Evolutionary conservation across 495 filamentous ascomycete species (phyloP).

Genomic region (Emericellopsis terricola): DNA sequence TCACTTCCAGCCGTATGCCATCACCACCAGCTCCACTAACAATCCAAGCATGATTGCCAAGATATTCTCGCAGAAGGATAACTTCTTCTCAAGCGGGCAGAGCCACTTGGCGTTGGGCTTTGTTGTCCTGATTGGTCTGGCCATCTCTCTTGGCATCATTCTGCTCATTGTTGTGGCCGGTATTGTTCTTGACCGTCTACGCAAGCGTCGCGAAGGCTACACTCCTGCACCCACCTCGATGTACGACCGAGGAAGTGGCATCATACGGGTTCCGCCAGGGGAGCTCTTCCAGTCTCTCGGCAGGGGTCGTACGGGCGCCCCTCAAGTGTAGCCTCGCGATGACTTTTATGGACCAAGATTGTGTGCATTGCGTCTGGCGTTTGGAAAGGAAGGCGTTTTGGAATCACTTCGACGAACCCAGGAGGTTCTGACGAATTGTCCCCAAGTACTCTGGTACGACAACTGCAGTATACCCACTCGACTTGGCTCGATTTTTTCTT

Average conservation of each 20-base stretch:
- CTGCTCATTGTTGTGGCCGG: constrained; percentile 78
- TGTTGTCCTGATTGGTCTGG: constrained; percentile 82
- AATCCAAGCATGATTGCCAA: constrained; percentile 53
- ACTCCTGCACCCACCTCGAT: constrained; percentile 57
- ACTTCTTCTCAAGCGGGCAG: constrained; percentile 34
- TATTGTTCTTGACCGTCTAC: constrained; percentile 64
- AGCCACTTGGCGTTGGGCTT: constrained; percentile 58
- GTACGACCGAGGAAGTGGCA: constrained; percentile 55
- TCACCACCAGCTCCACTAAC: constrained; percentile 47
- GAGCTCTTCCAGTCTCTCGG: constrained; percentile 46
- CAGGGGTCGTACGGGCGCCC: constrained; percentile 18
- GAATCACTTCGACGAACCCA: no score
- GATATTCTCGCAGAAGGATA: constrained; percentile 58
- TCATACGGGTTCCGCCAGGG: constrained; percentile 65
- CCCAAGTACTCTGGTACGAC: no score
- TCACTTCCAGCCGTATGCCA: constrained; percentile 54
- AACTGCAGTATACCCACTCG: no score
- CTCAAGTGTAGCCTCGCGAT: constrained; percentile 17
- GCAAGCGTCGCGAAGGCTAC: constrained; percentile 77
- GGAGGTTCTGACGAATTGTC: no score
- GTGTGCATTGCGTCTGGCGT: constrained; percentile 1
- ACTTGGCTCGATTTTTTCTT: no score
- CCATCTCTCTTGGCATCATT: constrained; percentile 68
- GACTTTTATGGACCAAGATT: background rate
- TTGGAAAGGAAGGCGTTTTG: constrained; percentile 4